A percentile compares a stretch with the other conserved stretches of the same genome.
Conservation (phyloP, 2,329 filamentous ascomycete genomes). For the Verticillium nonalfalfae region DNA sequence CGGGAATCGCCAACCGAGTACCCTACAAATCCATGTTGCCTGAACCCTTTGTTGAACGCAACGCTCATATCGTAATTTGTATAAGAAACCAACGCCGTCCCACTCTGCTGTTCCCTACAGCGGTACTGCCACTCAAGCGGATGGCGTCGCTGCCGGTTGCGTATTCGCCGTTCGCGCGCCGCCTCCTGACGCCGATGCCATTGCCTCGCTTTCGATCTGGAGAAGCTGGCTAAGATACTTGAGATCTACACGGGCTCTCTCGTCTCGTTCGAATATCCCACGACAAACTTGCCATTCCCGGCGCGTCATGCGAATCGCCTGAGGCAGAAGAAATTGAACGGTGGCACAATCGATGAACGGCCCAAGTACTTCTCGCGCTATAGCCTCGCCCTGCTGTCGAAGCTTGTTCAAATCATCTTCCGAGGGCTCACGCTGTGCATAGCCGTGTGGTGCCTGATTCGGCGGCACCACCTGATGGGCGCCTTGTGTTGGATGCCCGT, state of each 20-base stretch:
- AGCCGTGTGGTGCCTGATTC: conserved; percentile 13
- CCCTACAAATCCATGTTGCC: background rate
- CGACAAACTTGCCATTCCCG: conserved; percentile 69
- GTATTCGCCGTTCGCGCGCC: background rate
- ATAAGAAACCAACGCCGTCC: background rate
- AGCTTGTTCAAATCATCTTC: conserved; percentile 31
- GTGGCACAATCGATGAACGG: conserved; percentile 56
- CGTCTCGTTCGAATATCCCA: conserved; percentile 60
- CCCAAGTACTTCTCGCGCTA: conserved; percentile 60
- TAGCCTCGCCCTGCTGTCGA: conserved; percentile 45
- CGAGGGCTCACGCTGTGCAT: conserved; percentile 15
- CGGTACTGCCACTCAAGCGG: background rate
- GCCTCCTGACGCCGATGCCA: background rate
- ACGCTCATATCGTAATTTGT: background rate
- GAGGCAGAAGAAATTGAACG: conserved; percentile 62
- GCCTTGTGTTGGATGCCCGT: conserved; percentile 11
- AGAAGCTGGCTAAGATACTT: conserved; percentile 48
- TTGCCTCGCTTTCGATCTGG: conserved; percentile 35
- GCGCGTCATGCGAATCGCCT: conserved; percentile 62
- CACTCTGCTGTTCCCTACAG: background rate
- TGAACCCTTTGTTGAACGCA: background rate
- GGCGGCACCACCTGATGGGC: conserved; percentile 13
- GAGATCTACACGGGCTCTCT: conserved; percentile 57
- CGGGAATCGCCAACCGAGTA: background rate
- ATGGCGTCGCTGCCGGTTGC: background rate